Evolutionary conservation across 495 filamentous ascomycete genomes (phyloP).

Genomic region (Hypoxylon fuscum): DNA sequence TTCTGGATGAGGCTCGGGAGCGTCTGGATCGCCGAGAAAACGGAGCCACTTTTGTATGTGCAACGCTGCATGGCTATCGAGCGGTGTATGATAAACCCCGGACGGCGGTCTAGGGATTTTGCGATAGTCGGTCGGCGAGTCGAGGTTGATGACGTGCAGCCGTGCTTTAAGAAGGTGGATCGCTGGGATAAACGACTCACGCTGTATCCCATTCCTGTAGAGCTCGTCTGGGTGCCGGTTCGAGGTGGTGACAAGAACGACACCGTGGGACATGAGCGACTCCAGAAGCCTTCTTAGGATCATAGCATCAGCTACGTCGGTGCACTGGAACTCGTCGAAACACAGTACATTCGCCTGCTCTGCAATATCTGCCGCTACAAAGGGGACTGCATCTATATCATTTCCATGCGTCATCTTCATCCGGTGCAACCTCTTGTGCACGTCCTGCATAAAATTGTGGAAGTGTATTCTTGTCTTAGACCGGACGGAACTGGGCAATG

Average conservation of each 20-base stretch:
- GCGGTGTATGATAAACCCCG: conserved; percentile 85
- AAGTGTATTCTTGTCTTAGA: conserved; percentile 97
- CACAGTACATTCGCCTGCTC: conserved; percentile 86
- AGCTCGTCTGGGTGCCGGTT: conserved; percentile 96
- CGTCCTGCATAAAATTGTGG: conserved; percentile 99
- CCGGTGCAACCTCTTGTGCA: conserved; percentile 89
- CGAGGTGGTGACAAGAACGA: conserved; percentile 94
- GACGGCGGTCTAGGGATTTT: conserved; percentile 94
- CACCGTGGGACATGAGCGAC: conserved; percentile 91
- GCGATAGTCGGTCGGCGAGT: conserved; percentile 95
- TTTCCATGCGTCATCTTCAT: conserved; percentile 89
- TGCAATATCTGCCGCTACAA: conserved; percentile 92
- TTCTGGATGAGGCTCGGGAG: conserved; percentile 77
- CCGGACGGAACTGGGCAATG: conserved; percentile 79
- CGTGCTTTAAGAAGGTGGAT: conserved; percentile 88
- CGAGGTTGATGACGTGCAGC: conserved; percentile 89
- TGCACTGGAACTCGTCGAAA: conserved; percentile 99
- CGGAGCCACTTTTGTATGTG: conserved; percentile 95
- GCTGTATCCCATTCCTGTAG: conserved; percentile 98
- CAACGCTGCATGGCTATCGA: conserved; percentile 76
- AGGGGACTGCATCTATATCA: conserved; percentile 90
- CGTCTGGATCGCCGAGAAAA: conserved; percentile 84
- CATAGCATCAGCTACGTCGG: conserved; percentile 99
- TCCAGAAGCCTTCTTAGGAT: conserved; percentile 90
- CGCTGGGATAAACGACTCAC: conserved; percentile 92